Evolutionary conservation across 345 rosid genomes (phyloP).

Genomic region (Gossypium raimondii): DNA sequence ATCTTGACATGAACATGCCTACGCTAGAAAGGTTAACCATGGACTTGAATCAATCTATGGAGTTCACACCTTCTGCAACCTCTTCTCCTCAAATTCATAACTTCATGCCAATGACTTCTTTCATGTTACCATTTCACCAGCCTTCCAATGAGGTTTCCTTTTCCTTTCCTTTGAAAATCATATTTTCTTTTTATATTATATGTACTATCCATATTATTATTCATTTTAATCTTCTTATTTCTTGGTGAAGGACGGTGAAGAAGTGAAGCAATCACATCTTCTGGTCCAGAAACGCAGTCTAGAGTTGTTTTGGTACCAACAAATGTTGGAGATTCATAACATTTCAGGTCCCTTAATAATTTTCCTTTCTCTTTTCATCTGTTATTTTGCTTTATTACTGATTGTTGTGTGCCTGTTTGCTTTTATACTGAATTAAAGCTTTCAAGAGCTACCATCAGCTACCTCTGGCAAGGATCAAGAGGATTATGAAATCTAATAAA

Average conservation of each 20-base stretch:
- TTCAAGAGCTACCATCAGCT: constrained; percentile 20
- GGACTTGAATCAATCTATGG: constrained; percentile 27
- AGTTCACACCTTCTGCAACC: constrained; percentile 4
- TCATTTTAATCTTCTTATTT: neutral
- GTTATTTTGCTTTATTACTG: neutral
- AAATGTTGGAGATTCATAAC: constrained; percentile 20
- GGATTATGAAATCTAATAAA: constrained; percentile 32
- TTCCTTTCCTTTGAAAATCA: neutral
- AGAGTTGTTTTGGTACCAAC: constrained; percentile 26
- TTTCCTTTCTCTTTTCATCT: neutral
- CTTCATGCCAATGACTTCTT: neutral
- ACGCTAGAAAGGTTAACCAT: neutral
- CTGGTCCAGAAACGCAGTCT: constrained; percentile 10
- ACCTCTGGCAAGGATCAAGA: constrained; percentile 40
- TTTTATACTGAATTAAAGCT: constrained; percentile 10
- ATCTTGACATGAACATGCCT: neutral
- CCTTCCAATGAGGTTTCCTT: constrained; percentile 7
- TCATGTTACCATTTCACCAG: neutral
- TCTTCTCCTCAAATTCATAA: constrained; percentile 8
- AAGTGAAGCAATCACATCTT: neutral
- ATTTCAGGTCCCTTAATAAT: constrained; percentile 15
- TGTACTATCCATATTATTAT: neutral
- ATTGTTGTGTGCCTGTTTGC: neutral
- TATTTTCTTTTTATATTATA: neutral
- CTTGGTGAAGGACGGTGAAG: constrained; percentile 8